These are phyloP conservation scores for Nissolia schottii DNA, from an alignment of 306 rosid genomes.

Conservation along the genomic window DNA sequence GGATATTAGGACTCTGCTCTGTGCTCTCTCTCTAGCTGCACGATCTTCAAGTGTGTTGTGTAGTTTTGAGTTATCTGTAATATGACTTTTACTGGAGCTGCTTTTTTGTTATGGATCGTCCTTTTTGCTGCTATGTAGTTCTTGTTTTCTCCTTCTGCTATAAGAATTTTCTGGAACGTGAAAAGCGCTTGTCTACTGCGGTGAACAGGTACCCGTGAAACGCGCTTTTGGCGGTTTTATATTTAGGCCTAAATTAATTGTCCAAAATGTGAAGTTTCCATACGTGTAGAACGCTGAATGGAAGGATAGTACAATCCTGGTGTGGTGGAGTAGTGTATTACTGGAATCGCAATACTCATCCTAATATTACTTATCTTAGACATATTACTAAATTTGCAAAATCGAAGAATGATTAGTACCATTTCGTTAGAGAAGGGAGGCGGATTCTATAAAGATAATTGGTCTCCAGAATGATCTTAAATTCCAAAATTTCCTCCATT, in stretches of 20 bases:
- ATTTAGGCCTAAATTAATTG: not conserved
- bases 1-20: not conserved
- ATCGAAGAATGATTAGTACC: not conserved
- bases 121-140: not conserved
- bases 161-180: constrained; percentile 1
- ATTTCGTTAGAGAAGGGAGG: no score
- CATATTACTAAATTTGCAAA: no score
- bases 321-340: no score
- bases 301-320: not conserved
- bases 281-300: not conserved
- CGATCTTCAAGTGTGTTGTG: not conserved
- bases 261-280: not conserved
- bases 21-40: not conserved
- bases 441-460: not conserved
- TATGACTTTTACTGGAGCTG: not conserved
- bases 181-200: not conserved
- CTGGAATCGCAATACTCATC: no score
- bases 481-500: no score
- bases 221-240: no score
- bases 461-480: not conserved
- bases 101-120: not conserved
- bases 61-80: not conserved
- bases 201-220: not conserved
- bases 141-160: not conserved
- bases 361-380: no score